phyloP scores from a whole-genome alignment of 257 asterid genomes.

The Fraxinus quadrangulata region DNA sequence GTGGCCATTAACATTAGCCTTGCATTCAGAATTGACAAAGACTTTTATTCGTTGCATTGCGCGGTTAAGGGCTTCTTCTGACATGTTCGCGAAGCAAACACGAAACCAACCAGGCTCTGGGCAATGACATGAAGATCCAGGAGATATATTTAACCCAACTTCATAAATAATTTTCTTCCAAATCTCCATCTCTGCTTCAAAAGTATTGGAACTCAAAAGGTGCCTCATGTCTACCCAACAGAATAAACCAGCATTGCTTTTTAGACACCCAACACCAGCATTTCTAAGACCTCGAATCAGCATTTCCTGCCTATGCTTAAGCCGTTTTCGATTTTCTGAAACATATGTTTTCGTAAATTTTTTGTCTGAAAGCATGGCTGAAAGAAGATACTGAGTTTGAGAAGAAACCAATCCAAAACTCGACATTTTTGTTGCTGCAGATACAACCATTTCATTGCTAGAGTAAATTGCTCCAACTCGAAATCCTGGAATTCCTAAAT shows the following conservation, averaged over 20 bases:
- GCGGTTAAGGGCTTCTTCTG: constrained; percentile 56
- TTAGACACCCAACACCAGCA: constrained; percentile 55
- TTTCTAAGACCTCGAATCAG: constrained; percentile 50
- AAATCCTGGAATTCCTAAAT: constrained; percentile 87
- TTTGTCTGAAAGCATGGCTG: constrained; percentile 69
- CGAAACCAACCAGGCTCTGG: constrained; percentile 88
- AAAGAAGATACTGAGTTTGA: constrained; percentile 66
- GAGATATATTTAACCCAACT: constrained; percentile 78
- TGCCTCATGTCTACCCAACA: constrained; percentile 93
- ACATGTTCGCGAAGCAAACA: constrained; percentile 82
- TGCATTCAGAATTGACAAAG: constrained; percentile 39
- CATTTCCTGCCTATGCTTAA: constrained; percentile 58
- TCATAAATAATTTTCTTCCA: constrained; percentile 81
- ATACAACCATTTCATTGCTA: constrained; percentile 57
- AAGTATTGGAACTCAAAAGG: constrained; percentile 43
- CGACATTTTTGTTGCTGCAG: constrained; percentile 85
- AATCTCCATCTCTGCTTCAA: constrained; percentile 67
- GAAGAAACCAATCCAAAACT: constrained; percentile 87
- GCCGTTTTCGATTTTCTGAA: constrained; percentile 50
- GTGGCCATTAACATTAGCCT: neutral
- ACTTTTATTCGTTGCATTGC: constrained; percentile 57
- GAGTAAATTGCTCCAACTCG: constrained; percentile 81
- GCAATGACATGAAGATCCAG: constrained; percentile 88
- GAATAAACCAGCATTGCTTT: constrained; percentile 74
- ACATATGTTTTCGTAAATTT: constrained; percentile 53